Base-by-base conservation (phyloP, 1,284 basidiomycete genomes). In the Fomitopsis palustris region DNA sequence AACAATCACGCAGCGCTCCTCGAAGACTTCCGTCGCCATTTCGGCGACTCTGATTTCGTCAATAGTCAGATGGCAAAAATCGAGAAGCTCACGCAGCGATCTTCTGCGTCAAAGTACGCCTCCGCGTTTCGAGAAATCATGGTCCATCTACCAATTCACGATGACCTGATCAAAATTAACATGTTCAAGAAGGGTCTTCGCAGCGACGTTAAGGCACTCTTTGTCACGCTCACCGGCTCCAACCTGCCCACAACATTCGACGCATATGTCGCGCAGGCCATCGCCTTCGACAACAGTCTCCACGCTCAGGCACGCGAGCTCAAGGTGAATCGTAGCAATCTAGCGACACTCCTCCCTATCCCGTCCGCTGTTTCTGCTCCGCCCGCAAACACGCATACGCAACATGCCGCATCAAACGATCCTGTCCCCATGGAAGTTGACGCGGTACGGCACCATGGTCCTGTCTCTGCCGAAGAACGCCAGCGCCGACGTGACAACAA, bases 401-500 rank as follows among this genome's bases (percentile, higher is more conserved):
- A 14, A 5, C 21, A 38, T 10, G 25, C 52, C 14, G 27, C 58
- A 16, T 37, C 54, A 14, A 52, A 41, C 31, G 53, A 53, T 19
- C 54, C 55, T 27, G 59, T 60, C 16, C 59, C 62, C 2, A 63
- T 63, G 59, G 62, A 63, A 23, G 47, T 63, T 33, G 59, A 61
- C 38, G 58, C 62, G 0, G 39, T 61, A 31, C 53, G 29, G 3
- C 39, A 41, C 38, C 57, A 56, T 9, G 23, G 51, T 21, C 53
- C 56, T 29, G 37, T 58, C 37, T 53, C 57, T 0, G 45, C 37
- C 9, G 66, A 61, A 1, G 74, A 77, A 62, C 59, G 62, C 9
- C 62, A 70, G 8, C 63, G 62, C 38, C 67, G 66, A 9, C 29
- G 55, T 19, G 56, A 58, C 4, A 41, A 63, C 0, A 59, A 61